Conservation (phyloP, 2,329 filamentous ascomycete species). For the Stagonosporopsis rhizophila region DNA sequence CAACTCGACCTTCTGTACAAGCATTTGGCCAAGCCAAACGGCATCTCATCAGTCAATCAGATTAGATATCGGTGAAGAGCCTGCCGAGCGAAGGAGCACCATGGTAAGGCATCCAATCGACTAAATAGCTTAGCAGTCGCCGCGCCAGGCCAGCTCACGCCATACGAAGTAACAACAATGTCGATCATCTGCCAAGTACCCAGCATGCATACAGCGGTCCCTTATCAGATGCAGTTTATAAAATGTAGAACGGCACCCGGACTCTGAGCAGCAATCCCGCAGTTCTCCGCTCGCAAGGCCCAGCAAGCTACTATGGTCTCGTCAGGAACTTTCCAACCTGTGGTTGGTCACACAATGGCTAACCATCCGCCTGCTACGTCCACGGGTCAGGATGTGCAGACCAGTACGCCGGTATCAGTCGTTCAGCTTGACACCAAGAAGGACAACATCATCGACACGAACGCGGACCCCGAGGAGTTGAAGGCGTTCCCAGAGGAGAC, state of each 20-base stretch:
- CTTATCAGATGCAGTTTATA: slow-evolving; percentile 4
- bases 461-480: neutral
- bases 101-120: neutral
- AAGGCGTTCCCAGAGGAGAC: neutral
- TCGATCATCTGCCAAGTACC: neutral
- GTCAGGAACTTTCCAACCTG: neutral
- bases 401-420: neutral
- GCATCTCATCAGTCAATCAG: slow-evolving; percentile 1
- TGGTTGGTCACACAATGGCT: neutral
- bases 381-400: neutral
- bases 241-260: neutral
- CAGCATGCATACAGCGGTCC: neutral
- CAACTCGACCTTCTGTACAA: neutral
- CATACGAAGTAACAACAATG: neutral
- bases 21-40: neutral
- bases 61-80: slow-evolving; percentile 1
- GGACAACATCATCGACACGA: neutral
- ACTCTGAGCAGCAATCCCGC: neutral
- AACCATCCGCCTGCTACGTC: neutral
- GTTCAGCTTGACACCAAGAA: neutral
- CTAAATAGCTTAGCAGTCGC: neutral
- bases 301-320: neutral
- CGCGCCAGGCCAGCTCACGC: slow-evolving; percentile 4
- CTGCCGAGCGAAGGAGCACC: slow-evolving; percentile 1
- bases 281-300: neutral